These are phyloP conservation scores for Talaromyces sp. DNA, from an alignment of 2,329 filamentous ascomycete genomes.

Conservation along the genomic window DNA sequence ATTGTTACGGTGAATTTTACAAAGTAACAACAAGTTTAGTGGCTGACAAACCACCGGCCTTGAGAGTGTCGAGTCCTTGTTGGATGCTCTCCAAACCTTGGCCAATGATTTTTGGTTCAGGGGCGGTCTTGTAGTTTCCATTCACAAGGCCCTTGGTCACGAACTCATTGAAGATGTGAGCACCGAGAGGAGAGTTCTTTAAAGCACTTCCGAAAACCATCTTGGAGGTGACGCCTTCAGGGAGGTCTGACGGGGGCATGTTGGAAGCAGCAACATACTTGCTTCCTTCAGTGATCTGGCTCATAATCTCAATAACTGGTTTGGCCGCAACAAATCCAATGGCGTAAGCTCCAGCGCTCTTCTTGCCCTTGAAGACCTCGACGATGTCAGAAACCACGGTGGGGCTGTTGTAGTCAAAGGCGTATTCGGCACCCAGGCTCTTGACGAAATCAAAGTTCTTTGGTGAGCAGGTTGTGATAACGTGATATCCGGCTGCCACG, in stretches of 20 bases:
- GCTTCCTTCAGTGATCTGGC: neutral
- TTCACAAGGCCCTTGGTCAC: conserved; percentile 35
- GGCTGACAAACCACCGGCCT: conserved; percentile 37
- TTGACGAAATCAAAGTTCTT: conserved; percentile 42
- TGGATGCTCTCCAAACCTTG: conserved; percentile 42
- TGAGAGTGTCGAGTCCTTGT: conserved; percentile 33
- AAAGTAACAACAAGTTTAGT: conserved; percentile 38
- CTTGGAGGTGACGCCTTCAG: neutral
- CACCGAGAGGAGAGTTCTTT: conserved; percentile 5
- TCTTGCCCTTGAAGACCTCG: conserved; percentile 1
- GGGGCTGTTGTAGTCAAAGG: conserved; percentile 41
- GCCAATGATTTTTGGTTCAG: conserved; percentile 38
- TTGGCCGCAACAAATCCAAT: neutral
- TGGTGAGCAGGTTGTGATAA: conserved; percentile 33
- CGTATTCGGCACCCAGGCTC: conserved; percentile 40
- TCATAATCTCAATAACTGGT: neutral
- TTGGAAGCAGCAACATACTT: neutral
- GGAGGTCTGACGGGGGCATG: neutral
- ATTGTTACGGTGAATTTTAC: neutral
- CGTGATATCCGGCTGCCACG: conserved; percentile 34
- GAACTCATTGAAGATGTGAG: conserved; percentile 27
- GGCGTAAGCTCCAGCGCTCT: conserved; percentile 5
- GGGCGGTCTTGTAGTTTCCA: conserved; percentile 36
- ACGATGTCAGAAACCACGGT: conserved; percentile 8
- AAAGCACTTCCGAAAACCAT: neutral